Evolutionary conservation across 2,329 filamentous ascomycete species (phyloP).

Genomic region (Sarocladium kiliense): DNA sequence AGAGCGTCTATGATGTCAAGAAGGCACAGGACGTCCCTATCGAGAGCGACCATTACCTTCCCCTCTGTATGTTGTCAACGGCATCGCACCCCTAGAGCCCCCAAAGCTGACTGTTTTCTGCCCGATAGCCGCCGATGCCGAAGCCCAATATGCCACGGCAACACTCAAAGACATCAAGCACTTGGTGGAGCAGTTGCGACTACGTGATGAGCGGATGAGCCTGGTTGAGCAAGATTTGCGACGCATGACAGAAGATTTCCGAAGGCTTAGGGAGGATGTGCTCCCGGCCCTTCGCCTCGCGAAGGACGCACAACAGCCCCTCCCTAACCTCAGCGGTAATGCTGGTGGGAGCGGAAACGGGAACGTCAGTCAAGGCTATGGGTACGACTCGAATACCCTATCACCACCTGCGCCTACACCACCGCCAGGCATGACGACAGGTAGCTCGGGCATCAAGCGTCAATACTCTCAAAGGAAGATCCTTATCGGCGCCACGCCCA

Average conservation of each 20-base stretch:
- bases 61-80: conserved; percentile 59
- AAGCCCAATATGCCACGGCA: conserved; percentile 77
- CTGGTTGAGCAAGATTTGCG: conserved; percentile 78
- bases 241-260: conserved; percentile 81
- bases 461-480: conserved; percentile 75
- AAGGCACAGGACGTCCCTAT: conserved; percentile 87
- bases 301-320: conserved; percentile 86
- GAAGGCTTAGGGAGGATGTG: conserved; percentile 83
- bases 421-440: conserved; percentile 43
- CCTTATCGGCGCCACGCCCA: conserved; percentile 65
- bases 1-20: conserved; percentile 95
- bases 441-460: conserved; percentile 53
- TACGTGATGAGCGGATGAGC: conserved; percentile 86
- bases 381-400: conserved; percentile 40
- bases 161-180: conserved; percentile 91
- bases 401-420: conserved; percentile 55
- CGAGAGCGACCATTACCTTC: conserved; percentile 90
- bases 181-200: conserved; percentile 80
- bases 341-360: conserved; percentile 9
- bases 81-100: neutral
- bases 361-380: conserved; percentile 34
- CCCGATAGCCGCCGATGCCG: conserved; percentile 74
- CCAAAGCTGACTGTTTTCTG: neutral
- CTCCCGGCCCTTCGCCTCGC: conserved; percentile 83
- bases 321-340: conserved; percentile 50